A percentile compares a stretch with the other conserved stretches of the same genome.
These are phyloP conservation scores for Parachlorella kessleri DNA, from an alignment of 139 green algal genomes.

Conservation along the genomic window DNA sequence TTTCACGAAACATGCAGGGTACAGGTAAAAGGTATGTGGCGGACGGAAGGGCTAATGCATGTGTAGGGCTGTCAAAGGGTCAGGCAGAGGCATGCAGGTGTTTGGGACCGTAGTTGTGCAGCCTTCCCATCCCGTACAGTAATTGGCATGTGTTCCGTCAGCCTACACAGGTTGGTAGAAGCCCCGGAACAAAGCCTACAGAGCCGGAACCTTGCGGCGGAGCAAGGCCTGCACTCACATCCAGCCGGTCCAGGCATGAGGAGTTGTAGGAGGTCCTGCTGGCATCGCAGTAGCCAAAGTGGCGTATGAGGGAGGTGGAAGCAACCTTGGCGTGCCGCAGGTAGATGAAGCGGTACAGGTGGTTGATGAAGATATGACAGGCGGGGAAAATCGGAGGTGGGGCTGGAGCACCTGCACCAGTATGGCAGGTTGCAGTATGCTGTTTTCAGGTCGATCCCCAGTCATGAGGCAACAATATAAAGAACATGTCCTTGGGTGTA, in stretches of 20 bases:
- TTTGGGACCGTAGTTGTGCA: too few species aligned
- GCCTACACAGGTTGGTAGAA: too few species aligned
- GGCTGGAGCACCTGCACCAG: neutral
- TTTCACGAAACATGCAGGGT: too few species aligned
- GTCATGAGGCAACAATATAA: neutral
- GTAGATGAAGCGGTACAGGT: slow-evolving; percentile 33
- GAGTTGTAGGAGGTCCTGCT: neutral
- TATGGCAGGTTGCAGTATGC: neutral
- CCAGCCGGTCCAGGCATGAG: neutral
- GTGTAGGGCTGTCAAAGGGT: too few species aligned
- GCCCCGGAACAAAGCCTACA: too few species aligned
- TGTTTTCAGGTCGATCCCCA: neutral
- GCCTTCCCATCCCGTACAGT: too few species aligned
- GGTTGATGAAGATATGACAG: slow-evolving; percentile 32
- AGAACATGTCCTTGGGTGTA: neutral
- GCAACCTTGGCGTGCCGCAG: slow-evolving; percentile 29
- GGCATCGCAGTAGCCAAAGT: slow-evolving; percentile 11
- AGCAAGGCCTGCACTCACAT: too few species aligned
- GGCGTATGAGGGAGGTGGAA: slow-evolving; percentile 11
- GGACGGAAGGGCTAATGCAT: too few species aligned
- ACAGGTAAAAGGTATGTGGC: too few species aligned
- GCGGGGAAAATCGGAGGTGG: slow-evolving; percentile 14
- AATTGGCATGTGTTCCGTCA: too few species aligned
- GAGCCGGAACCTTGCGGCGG: too few species aligned
- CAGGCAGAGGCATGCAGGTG: too few species aligned